Evolutionary conservation across 2,329 filamentous ascomycete genomes (phyloP), one percentile per base, ranked within the genome.

Genomic region (Scytalidium lignicola): DNA sequence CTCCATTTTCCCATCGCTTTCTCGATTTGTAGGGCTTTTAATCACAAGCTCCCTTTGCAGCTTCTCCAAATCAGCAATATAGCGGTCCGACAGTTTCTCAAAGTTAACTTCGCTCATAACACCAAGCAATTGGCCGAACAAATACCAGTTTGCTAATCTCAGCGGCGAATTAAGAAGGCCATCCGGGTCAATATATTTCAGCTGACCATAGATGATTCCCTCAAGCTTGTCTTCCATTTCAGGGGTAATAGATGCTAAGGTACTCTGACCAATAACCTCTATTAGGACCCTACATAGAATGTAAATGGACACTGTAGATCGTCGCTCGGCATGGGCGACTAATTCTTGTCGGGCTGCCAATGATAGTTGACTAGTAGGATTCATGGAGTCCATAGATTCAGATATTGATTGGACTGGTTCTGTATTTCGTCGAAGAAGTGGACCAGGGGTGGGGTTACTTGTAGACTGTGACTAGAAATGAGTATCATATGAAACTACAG

Each of bases 81-180:
- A 99, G 43, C 89, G 83, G 48, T 83, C 81, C 3, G 89, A 84
- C 42, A 99, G 91, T 49, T 85, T 88, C 15, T 82, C 73, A 65
- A 99, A 97, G 63, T 95, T 92, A 55, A 93, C 85, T 41, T 88
- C 86, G 68, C 93, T 96, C 88, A 99, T 96, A 37, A 91, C 86
- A n/a, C 95, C 93, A 1, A 99, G 79, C 3, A 99, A 74, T 61
- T 96, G 88, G 18, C 90, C 86, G 65, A 96, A 96, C 2, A 99
- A 83, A 51, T 89, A 88, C 92, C 92, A 99, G 61, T 99, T 99
- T 13, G 93, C 88, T 68, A 93, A 83, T 56, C 90, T 90, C 20
- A 97, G 74, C 1, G 88, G 84, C 0, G 90, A 96, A 8, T 85
- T 75, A 53, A 83, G 74, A 3, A 92, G 73, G 61, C 91, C 83